Conservation (phyloP, 2,329 filamentous ascomycete genomes). For the Pseudogymnoascus sp. region DNA sequence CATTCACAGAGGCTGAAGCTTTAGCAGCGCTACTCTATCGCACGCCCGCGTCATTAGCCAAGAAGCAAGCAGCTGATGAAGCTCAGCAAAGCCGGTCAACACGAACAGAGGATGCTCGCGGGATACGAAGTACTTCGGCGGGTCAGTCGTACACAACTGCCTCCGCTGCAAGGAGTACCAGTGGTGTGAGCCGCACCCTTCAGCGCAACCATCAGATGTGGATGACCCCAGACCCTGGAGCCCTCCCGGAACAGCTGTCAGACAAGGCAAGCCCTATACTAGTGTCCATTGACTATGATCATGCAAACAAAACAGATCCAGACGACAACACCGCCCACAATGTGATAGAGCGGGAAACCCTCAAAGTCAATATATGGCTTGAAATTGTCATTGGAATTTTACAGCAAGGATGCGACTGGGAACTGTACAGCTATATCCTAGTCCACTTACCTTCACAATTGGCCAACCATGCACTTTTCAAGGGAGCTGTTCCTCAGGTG, state of each 20-base stretch:
- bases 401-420: slow-evolving; percentile 72
- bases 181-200: slow-evolving; percentile 21
- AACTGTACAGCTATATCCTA: slow-evolving; percentile 83
- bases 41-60: slow-evolving; percentile 42
- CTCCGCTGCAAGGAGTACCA: slow-evolving; percentile 26
- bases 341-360: neutral
- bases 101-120: slow-evolving; percentile 30
- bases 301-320: neutral
- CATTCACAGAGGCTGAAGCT: slow-evolving; percentile 61
- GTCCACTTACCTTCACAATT: slow-evolving; percentile 81
- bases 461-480: slow-evolving; percentile 81
- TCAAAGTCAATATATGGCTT: slow-evolving; percentile 49
- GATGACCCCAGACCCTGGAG: slow-evolving; percentile 48
- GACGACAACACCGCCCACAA: slow-evolving; percentile 11
- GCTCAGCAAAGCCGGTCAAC: slow-evolving; percentile 31
- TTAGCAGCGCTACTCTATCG: slow-evolving; percentile 66
- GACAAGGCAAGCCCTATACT: slow-evolving; percentile 27
- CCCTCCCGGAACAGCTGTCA: slow-evolving; percentile 38
- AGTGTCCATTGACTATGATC: slow-evolving; percentile 18
- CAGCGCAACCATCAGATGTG: slow-evolving; percentile 45
- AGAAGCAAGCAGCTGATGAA: slow-evolving; percentile 33
- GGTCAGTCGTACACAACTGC: slow-evolving; percentile 22
- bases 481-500: slow-evolving; percentile 63
- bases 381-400: slow-evolving; percentile 67
- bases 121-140: slow-evolving; percentile 26